A percentile compares a stretch with the other conserved stretches of the same genome.
Conservation (phyloP, 495 filamentous ascomycete genomes). For the Penicillium paxilli region DNA sequence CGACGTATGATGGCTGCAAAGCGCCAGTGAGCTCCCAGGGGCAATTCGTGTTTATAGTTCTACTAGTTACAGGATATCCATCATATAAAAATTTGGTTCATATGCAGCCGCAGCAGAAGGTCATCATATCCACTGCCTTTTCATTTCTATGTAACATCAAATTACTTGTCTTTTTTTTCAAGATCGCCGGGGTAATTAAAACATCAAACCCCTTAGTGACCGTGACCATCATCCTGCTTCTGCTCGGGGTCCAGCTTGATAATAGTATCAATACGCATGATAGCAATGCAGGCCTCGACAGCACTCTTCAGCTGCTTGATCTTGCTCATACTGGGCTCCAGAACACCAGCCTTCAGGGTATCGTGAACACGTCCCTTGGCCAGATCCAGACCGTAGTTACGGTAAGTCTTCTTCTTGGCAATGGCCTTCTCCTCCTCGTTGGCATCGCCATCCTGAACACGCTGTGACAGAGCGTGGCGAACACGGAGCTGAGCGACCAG, state of each 20-base stretch:
- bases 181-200: slow-evolving; percentile 12
- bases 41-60: neutral
- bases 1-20: slow-evolving; percentile 74
- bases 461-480: slow-evolving; percentile 91
- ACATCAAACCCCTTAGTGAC: slow-evolving; percentile 33
- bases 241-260: slow-evolving; percentile 96
- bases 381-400: slow-evolving; percentile 95
- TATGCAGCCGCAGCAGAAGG: slow-evolving; percentile 21
- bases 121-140: slow-evolving; percentile 15
- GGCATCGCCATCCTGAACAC: slow-evolving; percentile 75
- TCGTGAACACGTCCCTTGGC: slow-evolving; percentile 88
- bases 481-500: slow-evolving; percentile 94
- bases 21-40: slow-evolving; percentile 30
- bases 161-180: slow-evolving; percentile 30
- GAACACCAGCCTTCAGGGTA: slow-evolving; percentile 87
- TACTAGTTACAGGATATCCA: slow-evolving; percentile 15
- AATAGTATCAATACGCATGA: slow-evolving; percentile 99
- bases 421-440: slow-evolving; percentile 84
- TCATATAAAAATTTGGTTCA: slow-evolving; percentile 16
- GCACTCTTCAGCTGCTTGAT: slow-evolving; percentile 97
- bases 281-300: slow-evolving; percentile 97
- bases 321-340: slow-evolving; percentile 99
- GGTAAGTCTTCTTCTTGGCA: slow-evolving; percentile 93
- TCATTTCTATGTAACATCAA: slow-evolving; percentile 33
- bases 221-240: slow-evolving; percentile 65